Conservation (phyloP, 2,329 filamentous ascomycete genomes). For the Monosporascus cannonballus region DNA sequence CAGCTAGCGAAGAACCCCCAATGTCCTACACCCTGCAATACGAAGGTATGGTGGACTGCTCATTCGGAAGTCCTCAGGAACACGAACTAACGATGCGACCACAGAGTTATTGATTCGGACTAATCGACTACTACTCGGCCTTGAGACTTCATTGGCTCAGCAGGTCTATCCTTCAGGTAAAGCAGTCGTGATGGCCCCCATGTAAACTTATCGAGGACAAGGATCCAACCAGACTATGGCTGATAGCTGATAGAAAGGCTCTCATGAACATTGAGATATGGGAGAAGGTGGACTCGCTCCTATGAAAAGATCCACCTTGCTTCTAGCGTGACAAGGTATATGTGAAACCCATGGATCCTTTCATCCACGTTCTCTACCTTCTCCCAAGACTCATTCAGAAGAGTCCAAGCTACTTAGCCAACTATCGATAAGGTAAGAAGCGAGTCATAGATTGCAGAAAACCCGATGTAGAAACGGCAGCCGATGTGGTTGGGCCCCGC, state of each 20-base stretch:
- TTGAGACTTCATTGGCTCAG: constrained; percentile 59
- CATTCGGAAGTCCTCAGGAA: background rate
- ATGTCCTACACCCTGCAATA: constrained; percentile 67
- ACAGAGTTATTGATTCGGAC: constrained; percentile 64
- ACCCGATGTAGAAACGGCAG: too few species aligned
- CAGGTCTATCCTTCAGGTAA: constrained; percentile 56
- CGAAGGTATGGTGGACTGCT: constrained; percentile 48
- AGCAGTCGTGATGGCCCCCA: constrained; percentile 57
- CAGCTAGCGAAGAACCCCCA: constrained; percentile 56
- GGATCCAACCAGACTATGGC: background rate
- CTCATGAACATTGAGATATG: background rate
- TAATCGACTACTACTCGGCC: constrained; percentile 54
- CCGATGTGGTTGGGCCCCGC: too few species aligned
- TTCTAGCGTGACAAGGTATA: background rate
- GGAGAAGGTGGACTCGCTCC: background rate
- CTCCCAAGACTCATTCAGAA: too few species aligned
- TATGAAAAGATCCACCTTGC: background rate
- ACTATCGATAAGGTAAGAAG: too few species aligned
- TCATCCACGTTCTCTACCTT: background rate
- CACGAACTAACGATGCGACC: constrained; percentile 6
- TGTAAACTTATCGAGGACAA: constrained; percentile 15
- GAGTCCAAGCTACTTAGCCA: too few species aligned
- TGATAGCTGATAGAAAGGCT: background rate
- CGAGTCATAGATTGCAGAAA: too few species aligned
- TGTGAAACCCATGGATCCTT: background rate